Percentiles rank a stretch among this genome's conserved stretches.
phyloP scores from a whole-genome alignment of 2,329 filamentous ascomycete genomes.

The Sphaerulina musiva region DNA sequence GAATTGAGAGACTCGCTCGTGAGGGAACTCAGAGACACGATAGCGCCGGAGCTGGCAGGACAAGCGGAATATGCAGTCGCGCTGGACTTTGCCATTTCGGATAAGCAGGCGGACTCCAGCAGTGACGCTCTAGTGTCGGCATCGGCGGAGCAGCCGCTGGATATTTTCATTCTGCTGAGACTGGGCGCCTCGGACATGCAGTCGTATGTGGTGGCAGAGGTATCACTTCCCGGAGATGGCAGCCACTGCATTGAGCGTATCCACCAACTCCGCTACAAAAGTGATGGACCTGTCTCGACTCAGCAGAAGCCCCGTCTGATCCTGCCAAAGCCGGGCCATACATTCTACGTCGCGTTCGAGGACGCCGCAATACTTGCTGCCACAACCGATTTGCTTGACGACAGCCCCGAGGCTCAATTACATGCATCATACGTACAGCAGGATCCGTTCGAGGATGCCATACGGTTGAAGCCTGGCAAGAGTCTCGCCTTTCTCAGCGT shows the following conservation, averaged over 20 bases:
- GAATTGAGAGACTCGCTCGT: conserved; percentile 63
- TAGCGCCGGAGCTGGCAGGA: conserved; percentile 41
- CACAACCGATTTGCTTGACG: conserved; percentile 54
- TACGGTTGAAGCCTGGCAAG: conserved; percentile 62
- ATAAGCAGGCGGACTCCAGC: conserved; percentile 35
- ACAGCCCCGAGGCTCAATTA: conserved; percentile 67
- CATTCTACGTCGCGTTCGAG: conserved; percentile 76
- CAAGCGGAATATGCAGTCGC: conserved; percentile 39
- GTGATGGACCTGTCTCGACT: conserved; percentile 47
- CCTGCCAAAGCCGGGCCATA: conserved; percentile 69
- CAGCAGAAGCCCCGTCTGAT: conserved; percentile 57
- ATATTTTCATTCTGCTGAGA: conserved; percentile 28
- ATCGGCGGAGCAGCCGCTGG: conserved; percentile 23
- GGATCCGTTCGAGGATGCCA: conserved; percentile 73
- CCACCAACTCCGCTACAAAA: conserved; percentile 7
- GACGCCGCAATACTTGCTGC: conserved; percentile 72
- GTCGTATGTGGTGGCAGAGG: conserved; percentile 70
- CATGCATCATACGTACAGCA: conserved; percentile 59
- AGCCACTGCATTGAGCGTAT: conserved; percentile 48
- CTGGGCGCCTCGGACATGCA: conserved; percentile 34
- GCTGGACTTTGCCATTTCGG: conserved; percentile 65
- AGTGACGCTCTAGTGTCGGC: conserved; percentile 23
- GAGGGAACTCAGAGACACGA: conserved; percentile 53
- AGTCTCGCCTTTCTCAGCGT: conserved; percentile 47
- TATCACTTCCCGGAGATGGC: conserved; percentile 52